phyloP scores from a whole-genome alignment of 2,329 filamentous ascomycete species.

The Oidium heveae region DNA sequence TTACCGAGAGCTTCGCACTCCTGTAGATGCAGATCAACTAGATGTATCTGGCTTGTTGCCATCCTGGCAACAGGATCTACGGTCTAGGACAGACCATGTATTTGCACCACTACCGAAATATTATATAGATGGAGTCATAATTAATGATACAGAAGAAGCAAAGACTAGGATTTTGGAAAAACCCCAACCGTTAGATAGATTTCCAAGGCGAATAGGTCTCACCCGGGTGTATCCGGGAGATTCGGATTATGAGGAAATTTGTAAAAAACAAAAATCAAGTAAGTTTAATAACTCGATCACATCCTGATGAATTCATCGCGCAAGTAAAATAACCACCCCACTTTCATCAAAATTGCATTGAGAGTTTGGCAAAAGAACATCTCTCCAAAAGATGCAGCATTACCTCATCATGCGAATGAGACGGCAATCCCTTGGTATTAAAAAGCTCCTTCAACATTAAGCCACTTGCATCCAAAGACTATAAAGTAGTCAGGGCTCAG shows the following conservation, averaged over 20 bases:
- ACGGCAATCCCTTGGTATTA: no score
- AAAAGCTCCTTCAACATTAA: no score
- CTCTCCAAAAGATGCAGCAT: no score
- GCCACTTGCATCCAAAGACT: no score
- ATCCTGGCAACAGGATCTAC: slow-evolving; percentile 31
- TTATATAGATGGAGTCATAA: slow-evolving; percentile 28
- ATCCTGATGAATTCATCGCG: background rate
- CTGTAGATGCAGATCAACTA: slow-evolving; percentile 4
- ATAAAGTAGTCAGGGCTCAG: no score
- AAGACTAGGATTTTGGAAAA: slow-evolving; percentile 20
- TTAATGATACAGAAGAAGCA: slow-evolving; percentile 25
- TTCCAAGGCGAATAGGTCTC: slow-evolving; percentile 27
- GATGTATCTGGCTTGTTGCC: background rate
- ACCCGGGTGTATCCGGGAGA: slow-evolving; percentile 27
- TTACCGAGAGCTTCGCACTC: slow-evolving; percentile 24
- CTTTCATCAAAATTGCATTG: no score
- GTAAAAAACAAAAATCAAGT: slow-evolving; percentile 28
- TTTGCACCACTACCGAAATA: slow-evolving; percentile 32
- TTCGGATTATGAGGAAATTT: slow-evolving; percentile 29
- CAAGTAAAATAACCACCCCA: no score
- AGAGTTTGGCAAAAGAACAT: no score
- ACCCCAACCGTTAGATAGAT: slow-evolving; percentile 26
- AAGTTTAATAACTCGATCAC: background rate
- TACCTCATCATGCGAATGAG: no score
- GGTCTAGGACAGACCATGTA: slow-evolving; percentile 22